phyloP scores from a whole-genome alignment of 1,139 yeast genomes.

The Debaryomyces sp. region DNA sequence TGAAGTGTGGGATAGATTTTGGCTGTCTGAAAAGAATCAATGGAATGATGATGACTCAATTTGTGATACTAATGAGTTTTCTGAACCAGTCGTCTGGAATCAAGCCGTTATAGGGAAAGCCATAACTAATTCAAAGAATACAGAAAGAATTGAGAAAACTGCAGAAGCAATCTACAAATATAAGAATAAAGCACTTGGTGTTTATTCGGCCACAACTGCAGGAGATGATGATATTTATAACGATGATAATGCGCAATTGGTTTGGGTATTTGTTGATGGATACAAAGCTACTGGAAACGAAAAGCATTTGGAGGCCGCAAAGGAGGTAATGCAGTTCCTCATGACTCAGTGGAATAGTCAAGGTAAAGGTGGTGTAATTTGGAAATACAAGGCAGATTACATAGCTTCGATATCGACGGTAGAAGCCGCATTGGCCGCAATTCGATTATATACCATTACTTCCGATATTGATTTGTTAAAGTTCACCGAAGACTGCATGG shows the following conservation, averaged over 20 bases:
- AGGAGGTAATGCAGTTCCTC: slow-evolving; percentile 18
- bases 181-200: slow-evolving; percentile 24
- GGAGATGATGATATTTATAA: slow-evolving; percentile 33
- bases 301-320: slow-evolving; percentile 18
- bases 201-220: slow-evolving; percentile 36
- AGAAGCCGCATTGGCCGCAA: slow-evolving; percentile 40
- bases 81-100: slow-evolving; percentile 26
- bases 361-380: slow-evolving; percentile 32
- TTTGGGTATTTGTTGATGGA: slow-evolving; percentile 35
- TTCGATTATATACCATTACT: slow-evolving; percentile 23
- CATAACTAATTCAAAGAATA: slow-evolving; percentile 17
- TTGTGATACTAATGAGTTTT: slow-evolving; percentile 14
- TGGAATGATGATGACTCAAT: slow-evolving; percentile 25
- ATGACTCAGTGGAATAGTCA: slow-evolving; percentile 19
- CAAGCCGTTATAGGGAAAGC: slow-evolving; percentile 32
- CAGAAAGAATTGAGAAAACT: slow-evolving; percentile 14
- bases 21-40: slow-evolving; percentile 16
- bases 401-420: slow-evolving; percentile 38
- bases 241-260: slow-evolving; percentile 39
- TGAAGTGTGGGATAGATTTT: slow-evolving; percentile 26
- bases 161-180: slow-evolving; percentile 20
- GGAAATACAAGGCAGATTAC: slow-evolving; percentile 31
- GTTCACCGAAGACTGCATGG: slow-evolving; percentile 22
- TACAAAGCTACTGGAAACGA: slow-evolving; percentile 18
- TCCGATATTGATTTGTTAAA: slow-evolving; percentile 15